These are phyloP conservation scores for Gloeopeniophorella convolvens DNA, from an alignment of 768 basidiomycete species.

Conservation along the genomic window DNA sequence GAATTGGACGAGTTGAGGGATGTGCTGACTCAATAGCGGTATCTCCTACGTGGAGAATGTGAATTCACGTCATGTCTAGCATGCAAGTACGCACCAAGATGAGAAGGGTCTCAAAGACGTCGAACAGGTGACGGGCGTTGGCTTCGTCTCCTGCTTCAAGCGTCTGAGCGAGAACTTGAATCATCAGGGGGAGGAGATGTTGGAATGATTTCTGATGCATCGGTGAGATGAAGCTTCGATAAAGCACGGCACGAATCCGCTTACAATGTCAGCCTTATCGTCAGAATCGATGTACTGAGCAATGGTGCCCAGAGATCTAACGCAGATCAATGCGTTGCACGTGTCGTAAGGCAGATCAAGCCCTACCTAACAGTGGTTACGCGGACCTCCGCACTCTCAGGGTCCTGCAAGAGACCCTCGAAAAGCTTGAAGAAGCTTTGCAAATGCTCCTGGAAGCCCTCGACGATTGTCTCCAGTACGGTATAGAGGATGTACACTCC, in stretches of 20 bases:
- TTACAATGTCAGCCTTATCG: conserved; percentile 81
- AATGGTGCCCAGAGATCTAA: conserved; percentile 81
- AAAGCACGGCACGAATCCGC: conserved; percentile 27
- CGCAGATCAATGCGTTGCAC: neutral
- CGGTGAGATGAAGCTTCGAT: neutral
- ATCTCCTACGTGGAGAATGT: conserved; percentile 57
- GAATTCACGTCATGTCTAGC: neutral
- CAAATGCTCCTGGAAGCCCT: conserved; percentile 76
- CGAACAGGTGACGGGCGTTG: conserved; percentile 84
- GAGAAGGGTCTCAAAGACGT: conserved; percentile 91
- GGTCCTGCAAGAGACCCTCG: conserved; percentile 62
- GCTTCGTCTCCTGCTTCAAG: conserved; percentile 75
- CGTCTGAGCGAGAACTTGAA: conserved; percentile 79
- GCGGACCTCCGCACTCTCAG: conserved; percentile 83
- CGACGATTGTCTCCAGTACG: conserved; percentile 86
- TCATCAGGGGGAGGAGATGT: conserved; percentile 77
- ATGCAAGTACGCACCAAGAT: conserved; percentile 58
- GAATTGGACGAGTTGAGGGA: conserved; percentile 83
- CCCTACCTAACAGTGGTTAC: conserved; percentile 79
- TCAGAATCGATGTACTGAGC: conserved; percentile 88
- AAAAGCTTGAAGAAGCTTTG: conserved; percentile 77
- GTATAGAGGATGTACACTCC: conserved; percentile 86
- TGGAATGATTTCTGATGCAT: conserved; percentile 74
- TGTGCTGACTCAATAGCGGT: conserved; percentile 85
- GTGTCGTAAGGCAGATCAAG: neutral